phyloP scores from a whole-genome alignment of 306 rosid genomes.

The Casuarina cunninghamiana region DNA sequence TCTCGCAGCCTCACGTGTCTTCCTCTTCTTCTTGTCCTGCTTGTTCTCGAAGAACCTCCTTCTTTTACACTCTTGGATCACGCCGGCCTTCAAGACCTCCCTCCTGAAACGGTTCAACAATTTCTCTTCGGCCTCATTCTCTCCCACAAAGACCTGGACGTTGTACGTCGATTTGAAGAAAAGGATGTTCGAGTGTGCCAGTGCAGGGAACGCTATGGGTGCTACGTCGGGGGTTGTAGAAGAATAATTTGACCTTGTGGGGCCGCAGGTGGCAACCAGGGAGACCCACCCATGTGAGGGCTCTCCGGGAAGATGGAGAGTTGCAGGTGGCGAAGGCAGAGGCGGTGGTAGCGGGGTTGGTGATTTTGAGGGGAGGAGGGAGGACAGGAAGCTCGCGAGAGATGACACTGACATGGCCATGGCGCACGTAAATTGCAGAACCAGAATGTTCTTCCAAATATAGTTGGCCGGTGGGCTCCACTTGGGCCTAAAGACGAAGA shows the following conservation, averaged over 20 bases:
- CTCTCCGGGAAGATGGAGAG: slow-evolving; percentile 25
- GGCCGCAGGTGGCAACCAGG: slow-evolving; percentile 13
- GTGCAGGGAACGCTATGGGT: slow-evolving; percentile 54
- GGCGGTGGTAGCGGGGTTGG: slow-evolving; percentile 28
- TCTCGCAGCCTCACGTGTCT: slow-evolving; percentile 71
- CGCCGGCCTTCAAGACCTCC: slow-evolving; percentile 77
- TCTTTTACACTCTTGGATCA: slow-evolving; percentile 70
- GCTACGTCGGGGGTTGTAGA: slow-evolving; percentile 11
- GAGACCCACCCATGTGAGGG: slow-evolving; percentile 21
- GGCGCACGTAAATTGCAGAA: neutral
- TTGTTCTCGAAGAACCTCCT: slow-evolving; percentile 63
- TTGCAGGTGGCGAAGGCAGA: slow-evolving; percentile 33
- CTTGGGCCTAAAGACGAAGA: no score
- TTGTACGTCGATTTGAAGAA: slow-evolving; percentile 55
- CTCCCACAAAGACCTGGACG: slow-evolving; percentile 67
- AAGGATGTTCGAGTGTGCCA: slow-evolving; percentile 47
- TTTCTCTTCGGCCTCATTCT: slow-evolving; percentile 78
- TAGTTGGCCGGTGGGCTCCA: neutral
- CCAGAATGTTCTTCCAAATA: neutral
- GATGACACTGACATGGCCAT: slow-evolving; percentile 63
- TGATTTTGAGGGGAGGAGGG: slow-evolving; percentile 53
- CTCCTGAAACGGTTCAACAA: slow-evolving; percentile 62
- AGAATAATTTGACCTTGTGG: slow-evolving; percentile 9
- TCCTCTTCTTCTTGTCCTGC: slow-evolving; percentile 79
- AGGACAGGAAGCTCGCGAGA: slow-evolving; percentile 53